A percentile compares a stretch with the other conserved stretches of the same genome.
These are phyloP conservation scores for Ogataea wickerhamii DNA, from an alignment of 805 yeast genomes.

Conservation along the genomic window DNA sequence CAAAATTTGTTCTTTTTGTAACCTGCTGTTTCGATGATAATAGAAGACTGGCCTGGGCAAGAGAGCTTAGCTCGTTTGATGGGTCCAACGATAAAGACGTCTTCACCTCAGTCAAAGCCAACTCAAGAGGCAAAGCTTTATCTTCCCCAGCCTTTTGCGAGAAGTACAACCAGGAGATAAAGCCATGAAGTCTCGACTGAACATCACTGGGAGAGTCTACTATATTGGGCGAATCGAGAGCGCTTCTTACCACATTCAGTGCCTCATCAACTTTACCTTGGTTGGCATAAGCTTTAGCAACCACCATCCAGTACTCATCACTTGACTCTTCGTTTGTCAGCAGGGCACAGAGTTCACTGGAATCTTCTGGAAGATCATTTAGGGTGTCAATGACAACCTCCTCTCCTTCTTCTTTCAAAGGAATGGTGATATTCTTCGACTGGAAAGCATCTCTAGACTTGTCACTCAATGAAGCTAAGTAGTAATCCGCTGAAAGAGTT, in stretches of 20 bases:
- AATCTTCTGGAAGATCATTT: slow-evolving; percentile 85
- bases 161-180: slow-evolving; percentile 71
- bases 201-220: slow-evolving; percentile 38
- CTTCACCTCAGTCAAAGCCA: slow-evolving; percentile 34
- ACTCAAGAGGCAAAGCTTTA: slow-evolving; percentile 22
- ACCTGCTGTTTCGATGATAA: slow-evolving; percentile 64
- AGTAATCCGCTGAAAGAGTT: slow-evolving; percentile 26
- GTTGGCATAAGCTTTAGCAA: slow-evolving; percentile 76
- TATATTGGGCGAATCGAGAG: slow-evolving; percentile 40
- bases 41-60: slow-evolving; percentile 64
- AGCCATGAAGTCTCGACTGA: slow-evolving; percentile 52
- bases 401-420: slow-evolving; percentile 72
- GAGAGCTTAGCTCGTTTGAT: slow-evolving; percentile 44
- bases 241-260: slow-evolving; percentile 56
- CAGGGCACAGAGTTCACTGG: slow-evolving; percentile 73
- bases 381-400: slow-evolving; percentile 79
- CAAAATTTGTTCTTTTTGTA: slow-evolving; percentile 57
- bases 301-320: slow-evolving; percentile 76
- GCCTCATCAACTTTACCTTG: slow-evolving; percentile 60
- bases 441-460: slow-evolving; percentile 22
- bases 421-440: slow-evolving; percentile 44
- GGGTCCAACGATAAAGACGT: slow-evolving; percentile 47
- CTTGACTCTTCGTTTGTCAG: slow-evolving; percentile 78
- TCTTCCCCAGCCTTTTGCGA: slow-evolving; percentile 35
- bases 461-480: slow-evolving; percentile 22